A percentile compares a stretch with the other conserved stretches of the same genome.
phyloP scores from a whole-genome alignment of 1,139 yeast species.

The Suhomyces maxii region DNA sequence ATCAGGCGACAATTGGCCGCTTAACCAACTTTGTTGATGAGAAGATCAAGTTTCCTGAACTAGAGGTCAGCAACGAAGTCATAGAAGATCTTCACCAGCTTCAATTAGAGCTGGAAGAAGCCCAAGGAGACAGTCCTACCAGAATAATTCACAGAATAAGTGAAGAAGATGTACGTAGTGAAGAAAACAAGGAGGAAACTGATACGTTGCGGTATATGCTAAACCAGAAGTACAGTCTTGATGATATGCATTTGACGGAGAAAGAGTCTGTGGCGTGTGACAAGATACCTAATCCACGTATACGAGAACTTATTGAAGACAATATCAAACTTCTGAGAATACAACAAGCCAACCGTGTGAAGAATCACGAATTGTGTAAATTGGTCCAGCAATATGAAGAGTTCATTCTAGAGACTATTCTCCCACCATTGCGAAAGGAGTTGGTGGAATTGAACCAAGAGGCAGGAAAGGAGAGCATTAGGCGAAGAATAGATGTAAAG shows the following conservation, averaged over 20 bases:
- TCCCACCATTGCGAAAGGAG: slow-evolving; percentile 32
- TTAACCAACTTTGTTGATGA: slow-evolving; percentile 28
- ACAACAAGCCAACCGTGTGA: slow-evolving; percentile 17
- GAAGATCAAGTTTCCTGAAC: slow-evolving; percentile 23
- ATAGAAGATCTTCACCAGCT: slow-evolving; percentile 1
- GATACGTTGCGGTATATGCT: slow-evolving; percentile 19
- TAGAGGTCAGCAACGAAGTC: slow-evolving; percentile 5
- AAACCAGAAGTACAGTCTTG: slow-evolving; percentile 17
- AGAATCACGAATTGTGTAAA: slow-evolving; percentile 25
- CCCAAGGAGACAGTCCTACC: not conserved
- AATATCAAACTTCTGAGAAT: slow-evolving; percentile 25
- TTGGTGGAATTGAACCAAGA: slow-evolving; percentile 11
- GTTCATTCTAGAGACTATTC: slow-evolving; percentile 25
- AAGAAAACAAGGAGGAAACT: not conserved
- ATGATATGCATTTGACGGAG: slow-evolving; percentile 6
- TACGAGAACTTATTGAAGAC: slow-evolving; percentile 23
- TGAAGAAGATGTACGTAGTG: not conserved
- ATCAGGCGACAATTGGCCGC: slow-evolving; percentile 25
- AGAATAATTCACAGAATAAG: not conserved
- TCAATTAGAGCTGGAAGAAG: not conserved
- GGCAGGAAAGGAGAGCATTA: not conserved
- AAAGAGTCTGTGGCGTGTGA: not conserved
- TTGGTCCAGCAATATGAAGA: slow-evolving; percentile 31
- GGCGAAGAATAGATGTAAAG: slow-evolving; percentile 20
- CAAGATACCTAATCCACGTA: slow-evolving; percentile 1